phyloP scores from a whole-genome alignment of 1,284 basidiomycete genomes.

The Stereum hirsutum region DNA sequence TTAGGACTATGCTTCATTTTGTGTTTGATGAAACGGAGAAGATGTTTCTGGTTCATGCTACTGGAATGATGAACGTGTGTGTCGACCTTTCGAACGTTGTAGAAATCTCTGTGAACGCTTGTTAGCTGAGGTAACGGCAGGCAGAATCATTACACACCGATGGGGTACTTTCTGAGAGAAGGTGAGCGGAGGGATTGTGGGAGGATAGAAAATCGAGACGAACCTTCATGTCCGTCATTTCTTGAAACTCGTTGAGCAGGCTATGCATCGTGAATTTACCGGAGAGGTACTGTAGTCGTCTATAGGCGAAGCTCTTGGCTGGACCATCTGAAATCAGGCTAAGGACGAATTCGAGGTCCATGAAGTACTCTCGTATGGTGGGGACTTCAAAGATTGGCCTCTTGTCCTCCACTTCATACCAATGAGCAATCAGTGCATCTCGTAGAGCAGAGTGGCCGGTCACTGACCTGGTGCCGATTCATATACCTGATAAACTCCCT shows the following conservation, averaged over 20 bases:
- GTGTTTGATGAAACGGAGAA: conserved; percentile 98
- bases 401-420: conserved; percentile 20
- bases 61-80: conserved; percentile 99
- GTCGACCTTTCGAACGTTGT: conserved; percentile 97
- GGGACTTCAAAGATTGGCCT: conserved; percentile 76
- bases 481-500: conserved; percentile 85
- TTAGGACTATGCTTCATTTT: conserved; percentile 86
- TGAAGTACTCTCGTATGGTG: conserved; percentile 88
- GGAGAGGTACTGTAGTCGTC: conserved; percentile 87
- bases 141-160: conserved; percentile 31
- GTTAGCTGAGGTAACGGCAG: neutral
- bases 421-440: neutral
- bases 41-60: conserved; percentile 99
- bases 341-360: conserved; percentile 90
- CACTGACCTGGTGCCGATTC: conserved; percentile 26
- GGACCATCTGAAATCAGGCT: conserved; percentile 89
- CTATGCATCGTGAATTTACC: conserved; percentile 95
- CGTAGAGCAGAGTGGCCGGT: neutral
- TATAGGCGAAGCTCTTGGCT: conserved; percentile 92
- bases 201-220: conserved; percentile 13
- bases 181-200: conserved; percentile 2
- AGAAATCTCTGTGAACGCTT: conserved; percentile 75
- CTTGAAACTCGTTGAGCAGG: conserved; percentile 90
- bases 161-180: conserved; percentile 55
- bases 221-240: conserved; percentile 95